Conservation (phyloP, 2,329 filamentous ascomycete species). For the Cadophora sp. region DNA sequence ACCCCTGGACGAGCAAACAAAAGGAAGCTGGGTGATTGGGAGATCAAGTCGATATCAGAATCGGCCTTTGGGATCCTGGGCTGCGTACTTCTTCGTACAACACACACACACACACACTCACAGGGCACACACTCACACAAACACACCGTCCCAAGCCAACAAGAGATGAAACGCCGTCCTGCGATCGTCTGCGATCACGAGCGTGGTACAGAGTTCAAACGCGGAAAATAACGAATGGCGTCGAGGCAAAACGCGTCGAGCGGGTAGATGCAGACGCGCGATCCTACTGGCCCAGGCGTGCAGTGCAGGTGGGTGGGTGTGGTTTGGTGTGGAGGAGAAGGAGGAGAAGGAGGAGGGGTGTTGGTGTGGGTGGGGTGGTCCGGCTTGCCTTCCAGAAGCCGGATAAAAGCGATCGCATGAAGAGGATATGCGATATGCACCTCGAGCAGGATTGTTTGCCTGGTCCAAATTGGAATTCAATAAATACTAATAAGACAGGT, state of each 20-base stretch:
- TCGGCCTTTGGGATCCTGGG: not conserved
- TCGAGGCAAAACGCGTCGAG: conserved; percentile 14
- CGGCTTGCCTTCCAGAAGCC: conserved; percentile 14
- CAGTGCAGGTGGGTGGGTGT: not conserved
- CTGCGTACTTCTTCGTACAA: not conserved
- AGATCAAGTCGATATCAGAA: not conserved
- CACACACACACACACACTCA: not conserved
- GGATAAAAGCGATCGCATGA: conserved; percentile 8
- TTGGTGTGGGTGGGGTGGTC: not conserved
- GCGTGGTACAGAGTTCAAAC: conserved; percentile 18
- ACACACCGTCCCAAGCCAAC: conserved; percentile 10
- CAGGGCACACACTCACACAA: not conserved
- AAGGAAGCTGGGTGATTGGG: not conserved
- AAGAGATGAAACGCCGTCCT: not conserved
- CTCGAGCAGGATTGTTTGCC: no score
- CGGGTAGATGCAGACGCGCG: conserved; percentile 21
- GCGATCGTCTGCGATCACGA: not conserved
- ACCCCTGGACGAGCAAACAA: conserved; percentile 5
- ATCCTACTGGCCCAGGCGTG: conserved; percentile 7
- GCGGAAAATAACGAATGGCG: conserved; percentile 17
- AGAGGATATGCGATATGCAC: no score
- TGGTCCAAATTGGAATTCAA: not conserved
- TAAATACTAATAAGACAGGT: conserved; percentile 1
- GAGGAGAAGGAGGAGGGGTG: no score
- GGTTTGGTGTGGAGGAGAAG: not conserved